A percentile compares a stretch with the other conserved stretches of the same genome.
These are phyloP conservation scores for Boletus patriciae DNA, from an alignment of 768 basidiomycete species.

Conservation along the genomic window DNA sequence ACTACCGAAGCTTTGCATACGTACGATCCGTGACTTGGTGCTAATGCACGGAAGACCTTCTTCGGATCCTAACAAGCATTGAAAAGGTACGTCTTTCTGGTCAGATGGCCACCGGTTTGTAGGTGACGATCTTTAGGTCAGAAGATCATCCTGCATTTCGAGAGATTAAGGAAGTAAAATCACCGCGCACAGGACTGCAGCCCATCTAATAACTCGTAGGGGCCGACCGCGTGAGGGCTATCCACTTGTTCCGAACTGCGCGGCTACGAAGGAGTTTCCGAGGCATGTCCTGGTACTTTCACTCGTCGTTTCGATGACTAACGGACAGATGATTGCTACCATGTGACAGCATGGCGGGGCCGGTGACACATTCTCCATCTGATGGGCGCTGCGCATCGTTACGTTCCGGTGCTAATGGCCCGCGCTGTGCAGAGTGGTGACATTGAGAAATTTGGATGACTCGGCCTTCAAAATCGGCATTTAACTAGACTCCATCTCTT, in stretches of 20 bases:
- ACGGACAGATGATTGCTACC: background rate
- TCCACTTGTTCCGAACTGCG: conserved; percentile 2
- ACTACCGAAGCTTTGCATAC: background rate
- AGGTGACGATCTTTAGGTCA: background rate
- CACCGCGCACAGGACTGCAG: background rate
- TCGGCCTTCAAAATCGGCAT: conserved; percentile 7
- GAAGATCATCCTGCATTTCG: background rate
- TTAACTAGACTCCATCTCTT: background rate
- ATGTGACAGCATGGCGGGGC: conserved; percentile 19
- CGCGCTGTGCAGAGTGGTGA: conserved; percentile 5
- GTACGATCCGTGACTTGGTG: background rate
- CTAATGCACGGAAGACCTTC: background rate
- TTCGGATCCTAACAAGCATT: background rate
- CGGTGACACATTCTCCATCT: conserved; percentile 8
- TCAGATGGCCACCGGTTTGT: background rate
- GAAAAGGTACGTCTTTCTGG: background rate
- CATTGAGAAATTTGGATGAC: background rate
- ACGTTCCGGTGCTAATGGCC: conserved; percentile 3
- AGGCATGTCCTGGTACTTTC: background rate
- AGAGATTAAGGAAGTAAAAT: background rate
- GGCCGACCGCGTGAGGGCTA: background rate
- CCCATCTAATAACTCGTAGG: background rate
- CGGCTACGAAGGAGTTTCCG: background rate
- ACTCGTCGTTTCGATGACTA: conserved; percentile 10
- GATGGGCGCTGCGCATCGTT: conserved; percentile 16